Evolutionary conservation across 2,329 filamentous ascomycete species (phyloP).

Genomic region (Alternaria sp.): DNA sequence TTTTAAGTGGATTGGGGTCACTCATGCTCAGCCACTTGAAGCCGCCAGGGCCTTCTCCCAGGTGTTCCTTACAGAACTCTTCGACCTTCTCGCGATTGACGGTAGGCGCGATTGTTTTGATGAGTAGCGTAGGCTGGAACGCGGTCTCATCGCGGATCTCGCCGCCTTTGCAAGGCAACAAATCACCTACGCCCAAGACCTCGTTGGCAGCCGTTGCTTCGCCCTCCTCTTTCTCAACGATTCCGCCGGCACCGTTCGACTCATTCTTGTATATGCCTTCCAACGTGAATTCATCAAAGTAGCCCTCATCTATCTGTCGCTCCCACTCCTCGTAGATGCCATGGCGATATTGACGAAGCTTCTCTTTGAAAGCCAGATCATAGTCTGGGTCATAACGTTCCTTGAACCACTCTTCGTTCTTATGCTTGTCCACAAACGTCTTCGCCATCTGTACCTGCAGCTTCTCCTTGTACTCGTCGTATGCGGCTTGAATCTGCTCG

Average conservation of each 20-base stretch:
- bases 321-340: conserved; percentile 87
- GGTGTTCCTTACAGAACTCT: conserved; percentile 90
- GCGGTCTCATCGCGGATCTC: conserved; percentile 90
- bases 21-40: conserved; percentile 97
- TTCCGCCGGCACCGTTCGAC: conserved; percentile 82
- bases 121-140: conserved; percentile 88
- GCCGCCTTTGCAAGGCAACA: conserved; percentile 82
- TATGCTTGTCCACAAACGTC: conserved; percentile 88
- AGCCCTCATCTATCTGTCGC: conserved; percentile 80
- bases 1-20: conserved; percentile 95
- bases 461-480: conserved; percentile 72
- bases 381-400: conserved; percentile 91
- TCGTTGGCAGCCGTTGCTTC: conserved; percentile 92
- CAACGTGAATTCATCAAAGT: conserved; percentile 93
- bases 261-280: conserved; percentile 95
- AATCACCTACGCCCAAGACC: conserved; percentile 88
- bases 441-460: conserved; percentile 79
- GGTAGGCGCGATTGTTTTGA: conserved; percentile 97
- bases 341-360: conserved; percentile 81
- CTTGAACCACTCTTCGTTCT: conserved; percentile 96
- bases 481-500: conserved; percentile 75
- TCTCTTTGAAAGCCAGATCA: conserved; percentile 74
- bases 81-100: conserved; percentile 94
- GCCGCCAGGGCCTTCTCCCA: conserved; percentile 88
- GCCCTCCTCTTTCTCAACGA: conserved; percentile 93